These are phyloP conservation scores for Saussurea involucrata DNA, from an alignment of 129 eudicot species.

Conservation along the genomic window DNA sequence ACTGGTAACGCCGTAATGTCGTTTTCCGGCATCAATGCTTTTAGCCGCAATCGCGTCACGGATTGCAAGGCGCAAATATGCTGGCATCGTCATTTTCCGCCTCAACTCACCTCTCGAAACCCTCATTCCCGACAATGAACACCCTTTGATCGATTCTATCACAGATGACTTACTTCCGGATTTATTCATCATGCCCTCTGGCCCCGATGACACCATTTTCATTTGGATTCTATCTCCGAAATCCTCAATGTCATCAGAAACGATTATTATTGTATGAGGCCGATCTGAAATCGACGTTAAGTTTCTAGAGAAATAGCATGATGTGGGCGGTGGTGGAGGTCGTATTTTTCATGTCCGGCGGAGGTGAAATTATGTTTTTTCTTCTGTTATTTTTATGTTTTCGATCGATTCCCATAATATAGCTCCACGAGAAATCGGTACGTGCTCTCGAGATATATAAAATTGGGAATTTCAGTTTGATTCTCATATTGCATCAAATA, in stretches of 20 bases:
- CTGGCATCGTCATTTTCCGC: constrained; percentile 49
- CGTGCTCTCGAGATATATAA: not conserved
- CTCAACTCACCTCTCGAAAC: constrained; percentile 44
- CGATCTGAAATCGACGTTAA: not conserved
- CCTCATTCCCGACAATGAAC: constrained; percentile 38
- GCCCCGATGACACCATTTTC: constrained; percentile 37
- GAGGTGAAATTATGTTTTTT: not conserved
- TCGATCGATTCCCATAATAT: not conserved
- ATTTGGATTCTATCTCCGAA: not conserved
- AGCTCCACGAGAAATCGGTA: not conserved
- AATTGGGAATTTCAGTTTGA: no score
- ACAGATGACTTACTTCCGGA: constrained; percentile 47
- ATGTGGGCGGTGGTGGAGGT: not conserved
- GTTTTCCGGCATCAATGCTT: constrained; percentile 38
- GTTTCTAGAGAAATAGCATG: not conserved
- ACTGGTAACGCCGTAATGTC: constrained; percentile 4
- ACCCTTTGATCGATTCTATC: constrained; percentile 61
- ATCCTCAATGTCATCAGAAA: not conserved
- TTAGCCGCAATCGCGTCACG: constrained; percentile 49
- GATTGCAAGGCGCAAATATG: constrained; percentile 53
- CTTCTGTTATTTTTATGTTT: no score
- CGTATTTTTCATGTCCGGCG: constrained; percentile 1
- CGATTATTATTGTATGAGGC: not conserved
- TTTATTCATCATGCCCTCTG: constrained; percentile 23
- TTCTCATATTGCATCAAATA: not conserved